Evolutionary conservation across 148 eudicot species (phyloP).

Genomic region (Salicornia ramosissima): DNA sequence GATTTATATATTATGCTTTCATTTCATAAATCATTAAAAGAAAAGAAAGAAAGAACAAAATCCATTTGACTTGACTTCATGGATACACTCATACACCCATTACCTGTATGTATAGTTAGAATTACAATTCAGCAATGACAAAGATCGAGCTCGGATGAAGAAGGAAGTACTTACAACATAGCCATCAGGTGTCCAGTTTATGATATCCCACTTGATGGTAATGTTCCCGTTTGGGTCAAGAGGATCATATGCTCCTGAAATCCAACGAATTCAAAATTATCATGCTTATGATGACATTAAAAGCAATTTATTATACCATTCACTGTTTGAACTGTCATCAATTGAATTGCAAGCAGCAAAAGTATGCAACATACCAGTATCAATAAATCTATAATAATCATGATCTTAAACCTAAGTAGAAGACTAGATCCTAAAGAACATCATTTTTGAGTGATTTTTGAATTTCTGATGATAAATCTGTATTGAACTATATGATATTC

Average conservation of each 20-base stretch:
- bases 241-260: conserved; percentile 74
- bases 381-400: too few species aligned
- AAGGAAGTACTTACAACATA: conserved; percentile 56
- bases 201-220: conserved; percentile 85
- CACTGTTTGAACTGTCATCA: too few species aligned
- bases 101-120: neutral
- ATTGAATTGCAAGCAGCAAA: too few species aligned
- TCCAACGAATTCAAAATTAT: neutral
- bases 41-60: neutral
- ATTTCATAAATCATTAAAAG: neutral
- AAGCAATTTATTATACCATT: neutral
- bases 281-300: neutral
- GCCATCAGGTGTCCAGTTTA: conserved; percentile 79
- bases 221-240: conserved; percentile 82
- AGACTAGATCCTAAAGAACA: neutral
- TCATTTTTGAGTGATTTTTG: too few species aligned
- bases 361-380: too few species aligned
- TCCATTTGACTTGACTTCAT: neutral
- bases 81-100: too few species aligned
- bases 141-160: neutral
- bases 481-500: too few species aligned
- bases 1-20: neutral
- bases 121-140: neutral
- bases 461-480: too few species aligned
- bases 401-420: neutral